Evolutionary conservation across 371 early-diverging fungal species (phyloP), one percentile per base, ranked within the genome.

Genomic region (Actinomucor elegans): DNA sequence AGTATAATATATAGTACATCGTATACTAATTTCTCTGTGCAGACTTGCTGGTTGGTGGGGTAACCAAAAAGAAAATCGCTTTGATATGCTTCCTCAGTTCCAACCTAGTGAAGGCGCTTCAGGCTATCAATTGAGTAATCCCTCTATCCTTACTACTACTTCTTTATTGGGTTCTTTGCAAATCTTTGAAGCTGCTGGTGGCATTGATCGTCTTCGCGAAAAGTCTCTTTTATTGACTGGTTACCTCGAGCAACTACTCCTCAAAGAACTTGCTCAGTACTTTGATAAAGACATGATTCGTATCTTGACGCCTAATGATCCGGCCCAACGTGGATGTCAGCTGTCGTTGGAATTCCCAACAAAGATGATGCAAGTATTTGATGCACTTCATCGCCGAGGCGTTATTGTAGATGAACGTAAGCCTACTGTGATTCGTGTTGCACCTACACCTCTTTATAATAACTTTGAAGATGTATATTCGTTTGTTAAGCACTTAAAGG

Each of bases 11-110:
- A 50, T 34, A 20, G 1, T 21, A 6, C 1, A 18, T 18, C n/a
- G n/a, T n/a, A n/a, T n/a, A n/a, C n/a, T n/a, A n/a, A n/a, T n/a
- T n/a, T n/a, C n/a, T n/a, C n/a, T n/a, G n/a, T n/a, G n/a, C n/a
- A n/a, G 91, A 46, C 80, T 96, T 24, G 81, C 88, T 7, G 98
- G 98, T 4, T 97, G 98, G 98, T 98, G 98, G 98, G 93, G 94
- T 10, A 88, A 94, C 61, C 82, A 93, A 24, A 87, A 80, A 61
- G 62, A 48, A 17, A 84, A 80, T n/a, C 85, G 94, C 37, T 94
- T 94, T 57, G 75, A 89, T 36, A 92, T 93, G 94, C 60, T 73
- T 59, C 85, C 82, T 24, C 62, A 66, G 15, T 93, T 97, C 67
- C 75, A 78, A 50, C 89, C 95, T 0, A 83, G 85, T 42, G 73